phyloP scores from a whole-genome alignment of 805 yeast genomes.

The Saccharomyces eubayanus region DNA sequence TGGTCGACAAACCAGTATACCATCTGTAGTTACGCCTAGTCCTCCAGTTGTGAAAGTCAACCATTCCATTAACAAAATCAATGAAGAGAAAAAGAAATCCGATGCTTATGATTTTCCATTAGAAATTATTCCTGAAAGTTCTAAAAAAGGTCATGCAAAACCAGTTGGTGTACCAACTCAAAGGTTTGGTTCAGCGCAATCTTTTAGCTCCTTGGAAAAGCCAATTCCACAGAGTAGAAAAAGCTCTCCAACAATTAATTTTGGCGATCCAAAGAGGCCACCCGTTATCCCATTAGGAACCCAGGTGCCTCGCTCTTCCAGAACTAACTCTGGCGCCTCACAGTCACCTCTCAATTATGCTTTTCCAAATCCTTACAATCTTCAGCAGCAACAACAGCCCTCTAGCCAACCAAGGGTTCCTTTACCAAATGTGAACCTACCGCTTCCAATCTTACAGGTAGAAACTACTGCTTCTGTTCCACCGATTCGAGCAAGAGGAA shows the following conservation, averaged over 20 bases:
- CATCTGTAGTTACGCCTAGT: neutral
- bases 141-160: conserved; percentile 31
- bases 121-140: conserved; percentile 39
- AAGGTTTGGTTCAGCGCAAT: conserved; percentile 5
- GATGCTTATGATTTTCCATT: conserved; percentile 73
- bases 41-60: conserved; percentile 4
- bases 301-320: conserved; percentile 1
- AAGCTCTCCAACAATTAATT: neutral
- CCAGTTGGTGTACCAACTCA: conserved; percentile 31
- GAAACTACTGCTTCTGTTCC: neutral
- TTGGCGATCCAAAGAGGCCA: neutral
- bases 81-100: conserved; percentile 48
- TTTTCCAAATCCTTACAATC: conserved; percentile 7
- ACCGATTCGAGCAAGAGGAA: conserved; percentile 14
- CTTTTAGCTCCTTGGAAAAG: neutral
- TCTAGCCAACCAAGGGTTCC: conserved; percentile 7
- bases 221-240: neutral
- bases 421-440: conserved; percentile 7
- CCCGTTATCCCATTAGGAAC: neutral
- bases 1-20: neutral
- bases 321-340: conserved; percentile 1
- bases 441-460: conserved; percentile 1
- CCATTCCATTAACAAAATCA: conserved; percentile 26
- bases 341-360: neutral
- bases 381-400: neutral